Evolutionary conservation across 2,329 filamentous ascomycete genomes (phyloP).

Genomic region (Fusarium albidum): DNA sequence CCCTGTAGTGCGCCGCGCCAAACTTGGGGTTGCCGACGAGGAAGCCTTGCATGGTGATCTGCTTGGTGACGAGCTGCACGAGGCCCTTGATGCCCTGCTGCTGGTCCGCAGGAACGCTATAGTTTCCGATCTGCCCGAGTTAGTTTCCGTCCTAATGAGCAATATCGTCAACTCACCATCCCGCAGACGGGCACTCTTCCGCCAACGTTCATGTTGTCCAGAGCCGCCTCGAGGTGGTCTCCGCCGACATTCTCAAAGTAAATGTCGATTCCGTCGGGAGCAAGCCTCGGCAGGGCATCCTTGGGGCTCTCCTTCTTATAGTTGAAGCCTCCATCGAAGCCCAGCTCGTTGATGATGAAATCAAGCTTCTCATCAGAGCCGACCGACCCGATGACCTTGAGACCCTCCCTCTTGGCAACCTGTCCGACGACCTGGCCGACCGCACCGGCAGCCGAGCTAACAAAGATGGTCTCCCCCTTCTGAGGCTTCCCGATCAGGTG

Average conservation of each 20-base stretch:
- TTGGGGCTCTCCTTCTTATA: constrained; percentile 82
- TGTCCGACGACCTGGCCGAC: constrained; percentile 87
- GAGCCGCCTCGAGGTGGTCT: constrained; percentile 58
- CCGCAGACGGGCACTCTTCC: constrained; percentile 73
- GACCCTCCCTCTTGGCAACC: constrained; percentile 81
- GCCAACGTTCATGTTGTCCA: constrained; percentile 60
- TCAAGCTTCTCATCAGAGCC: constrained; percentile 82
- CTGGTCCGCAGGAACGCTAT: constrained; percentile 68
- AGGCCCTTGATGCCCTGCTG: constrained; percentile 74
- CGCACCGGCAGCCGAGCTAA: constrained; percentile 81
- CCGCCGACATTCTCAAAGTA: constrained; percentile 65
- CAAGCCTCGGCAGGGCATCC: constrained; percentile 74
- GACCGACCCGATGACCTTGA: constrained; percentile 81
- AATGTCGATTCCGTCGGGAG: constrained; percentile 79
- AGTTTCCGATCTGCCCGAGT: constrained; percentile 58
- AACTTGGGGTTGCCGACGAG: constrained; percentile 73
- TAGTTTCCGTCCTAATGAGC: not conserved
- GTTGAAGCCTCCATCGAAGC: constrained; percentile 75
- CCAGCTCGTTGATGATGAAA: constrained; percentile 63
- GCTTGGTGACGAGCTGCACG: constrained; percentile 70
- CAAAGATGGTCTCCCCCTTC: constrained; percentile 78
- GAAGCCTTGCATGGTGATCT: constrained; percentile 78
- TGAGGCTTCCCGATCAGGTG: constrained; percentile 70
- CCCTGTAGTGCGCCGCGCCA: constrained; percentile 70
- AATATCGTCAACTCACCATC: constrained; percentile 55